Evolutionary conservation across 257 asterid species (phyloP).

Genomic region (Salvia splendens): DNA sequence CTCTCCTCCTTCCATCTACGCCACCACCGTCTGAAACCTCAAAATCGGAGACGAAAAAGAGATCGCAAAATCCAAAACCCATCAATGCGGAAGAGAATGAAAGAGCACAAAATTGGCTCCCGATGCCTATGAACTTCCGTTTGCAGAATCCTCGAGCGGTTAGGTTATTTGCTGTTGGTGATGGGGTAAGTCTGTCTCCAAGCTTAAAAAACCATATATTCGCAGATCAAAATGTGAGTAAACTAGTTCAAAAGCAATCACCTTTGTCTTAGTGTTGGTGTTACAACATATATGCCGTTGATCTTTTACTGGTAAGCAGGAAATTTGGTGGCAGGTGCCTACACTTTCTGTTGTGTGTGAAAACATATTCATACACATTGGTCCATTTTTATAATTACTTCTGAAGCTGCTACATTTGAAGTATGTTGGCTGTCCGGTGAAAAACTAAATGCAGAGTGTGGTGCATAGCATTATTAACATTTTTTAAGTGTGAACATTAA

Average conservation of each 20-base stretch:
- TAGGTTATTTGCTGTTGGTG: conserved; percentile 88
- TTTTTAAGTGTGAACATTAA: conserved; percentile 7
- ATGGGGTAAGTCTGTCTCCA: conserved; percentile 71
- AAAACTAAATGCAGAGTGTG: conserved; percentile 8
- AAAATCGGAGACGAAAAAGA: too few species aligned
- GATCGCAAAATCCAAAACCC: too few species aligned
- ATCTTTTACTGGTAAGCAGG: too few species aligned
- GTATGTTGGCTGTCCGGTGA: conserved; percentile 3
- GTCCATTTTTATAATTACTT: background rate
- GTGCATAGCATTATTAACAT: conserved; percentile 10
- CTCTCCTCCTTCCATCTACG: too few species aligned
- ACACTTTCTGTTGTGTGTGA: background rate
- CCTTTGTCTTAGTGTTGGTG: too few species aligned
- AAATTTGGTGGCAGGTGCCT: too few species aligned
- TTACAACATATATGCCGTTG: too few species aligned
- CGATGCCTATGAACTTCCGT: too few species aligned
- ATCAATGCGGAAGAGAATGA: too few species aligned
- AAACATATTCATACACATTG: conserved; percentile 3
- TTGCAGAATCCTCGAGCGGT: conserved; percentile 74
- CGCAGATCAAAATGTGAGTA: conserved; percentile 6
- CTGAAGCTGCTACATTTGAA: background rate
- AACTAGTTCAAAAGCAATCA: background rate
- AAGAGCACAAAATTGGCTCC: too few species aligned
- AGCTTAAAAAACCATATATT: conserved; percentile 21
- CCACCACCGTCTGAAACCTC: too few species aligned